Evolutionary conservation across 768 basidiomycete genomes (phyloP).

Genomic region (Kwoniella sp.): DNA sequence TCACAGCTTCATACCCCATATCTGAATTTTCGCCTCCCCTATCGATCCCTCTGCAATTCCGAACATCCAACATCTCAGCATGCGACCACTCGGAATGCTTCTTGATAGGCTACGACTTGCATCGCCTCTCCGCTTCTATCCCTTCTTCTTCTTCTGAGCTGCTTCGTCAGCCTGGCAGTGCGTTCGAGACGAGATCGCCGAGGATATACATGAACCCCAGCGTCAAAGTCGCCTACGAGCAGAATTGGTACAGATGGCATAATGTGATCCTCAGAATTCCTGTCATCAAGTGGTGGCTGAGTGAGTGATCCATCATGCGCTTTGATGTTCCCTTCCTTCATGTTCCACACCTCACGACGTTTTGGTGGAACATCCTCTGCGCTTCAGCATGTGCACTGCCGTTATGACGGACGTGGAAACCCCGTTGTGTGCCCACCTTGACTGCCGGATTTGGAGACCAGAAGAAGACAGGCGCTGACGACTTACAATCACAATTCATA

Average conservation of each 20-base stretch:
- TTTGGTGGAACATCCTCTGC: no score
- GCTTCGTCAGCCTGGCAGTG: background rate
- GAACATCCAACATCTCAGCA: constrained; percentile 28
- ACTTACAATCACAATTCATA: background rate
- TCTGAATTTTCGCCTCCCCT: constrained; percentile 30
- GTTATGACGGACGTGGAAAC: no score
- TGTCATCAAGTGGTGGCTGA: constrained; percentile 29
- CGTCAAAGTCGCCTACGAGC: constrained; percentile 33
- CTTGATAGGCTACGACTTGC: constrained; percentile 33
- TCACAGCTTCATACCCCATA: constrained; percentile 21
- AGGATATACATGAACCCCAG: constrained; percentile 36
- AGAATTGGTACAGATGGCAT: constrained; percentile 37
- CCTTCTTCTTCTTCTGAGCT: background rate
- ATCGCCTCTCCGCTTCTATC: constrained; percentile 22
- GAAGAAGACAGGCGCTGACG: no score
- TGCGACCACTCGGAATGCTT: constrained; percentile 39
- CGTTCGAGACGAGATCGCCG: constrained; percentile 10
- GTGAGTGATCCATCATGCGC: constrained; percentile 18
- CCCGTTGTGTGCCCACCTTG: no score
- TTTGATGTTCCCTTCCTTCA: background rate
- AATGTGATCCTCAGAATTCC: constrained; percentile 28
- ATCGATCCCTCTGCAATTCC: constrained; percentile 29
- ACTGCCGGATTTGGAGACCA: no score
- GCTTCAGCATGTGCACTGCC: no score
- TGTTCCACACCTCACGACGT: background rate